Evolutionary conservation across 371 early-diverging fungal species (phyloP).

Genomic region (Ecytonucleospora hepatopenaei): DNA sequence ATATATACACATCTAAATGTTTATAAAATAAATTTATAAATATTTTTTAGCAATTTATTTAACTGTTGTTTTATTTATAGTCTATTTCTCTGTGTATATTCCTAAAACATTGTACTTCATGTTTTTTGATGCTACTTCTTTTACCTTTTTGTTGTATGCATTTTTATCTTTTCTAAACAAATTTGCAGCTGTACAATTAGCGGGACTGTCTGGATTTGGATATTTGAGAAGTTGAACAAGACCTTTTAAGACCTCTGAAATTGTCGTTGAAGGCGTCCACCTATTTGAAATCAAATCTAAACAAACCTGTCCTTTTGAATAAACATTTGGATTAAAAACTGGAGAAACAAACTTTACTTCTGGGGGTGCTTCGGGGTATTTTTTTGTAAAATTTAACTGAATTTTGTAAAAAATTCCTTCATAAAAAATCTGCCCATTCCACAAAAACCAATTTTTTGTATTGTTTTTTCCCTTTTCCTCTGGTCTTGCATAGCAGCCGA

Average conservation of each 20-base stretch:
- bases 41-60: no score
- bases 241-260: constrained; percentile 46
- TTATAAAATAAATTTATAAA: no score
- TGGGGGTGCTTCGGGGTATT: constrained; percentile 53
- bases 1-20: no score
- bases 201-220: constrained; percentile 55
- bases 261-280: constrained; percentile 52
- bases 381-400: constrained; percentile 37
- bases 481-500: constrained; percentile 40
- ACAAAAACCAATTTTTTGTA: constrained; percentile 32
- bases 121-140: constrained; percentile 23
- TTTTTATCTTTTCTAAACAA: constrained; percentile 31
- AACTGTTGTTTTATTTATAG: no score
- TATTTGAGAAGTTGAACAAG: constrained; percentile 49
- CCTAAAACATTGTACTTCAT: neutral
- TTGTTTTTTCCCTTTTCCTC: constrained; percentile 11
- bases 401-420: constrained; percentile 26
- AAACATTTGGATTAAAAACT: constrained; percentile 56
- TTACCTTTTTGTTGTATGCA: constrained; percentile 32
- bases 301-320: constrained; percentile 49
- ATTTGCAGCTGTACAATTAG: constrained; percentile 47
- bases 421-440: constrained; percentile 39
- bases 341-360: constrained; percentile 34
- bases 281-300: constrained; percentile 51
- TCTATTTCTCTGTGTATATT: no score